Base-by-base conservation (phyloP, 2,329 filamentous ascomycete species). In the Aspergillus cejpii region DNA sequence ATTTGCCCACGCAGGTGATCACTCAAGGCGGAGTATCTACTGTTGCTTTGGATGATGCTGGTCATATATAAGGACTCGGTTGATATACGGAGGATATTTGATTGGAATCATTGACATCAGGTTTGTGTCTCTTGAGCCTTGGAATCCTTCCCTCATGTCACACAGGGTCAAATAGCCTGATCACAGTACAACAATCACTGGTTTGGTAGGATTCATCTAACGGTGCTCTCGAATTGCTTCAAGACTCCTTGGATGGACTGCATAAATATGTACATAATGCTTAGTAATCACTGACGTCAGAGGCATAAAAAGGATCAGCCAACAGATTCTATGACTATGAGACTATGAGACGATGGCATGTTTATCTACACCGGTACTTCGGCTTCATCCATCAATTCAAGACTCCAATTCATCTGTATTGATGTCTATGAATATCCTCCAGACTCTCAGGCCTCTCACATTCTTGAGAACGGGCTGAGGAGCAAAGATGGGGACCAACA, bases 401-500 rank as follows among this genome's bases (percentile, higher is more conserved):
- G 6, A 12, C 5, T 15, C 7, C 5, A 15, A 31, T 31, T n/a
- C 1, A 8, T 8, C 14, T 3, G 14, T 8, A 15, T 4, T 31
- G 6, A 14, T 15, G n/a, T 31, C n/a, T n/a, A 31, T 31, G 28
- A 31, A 31, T 15, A 8, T 8, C 14, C n/a, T 15, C 28, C 28
- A 8, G 5, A 31, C n/a, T 6, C 28, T n/a, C 14, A 15, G 28
- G 14, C 6, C 17, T 8, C 28, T 15, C 28, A 15, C 14, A 8
- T 31, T 14, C n/a, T 15, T 14, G n/a, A 31, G 28, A 2, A 12
- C 15, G 31, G 15, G 17, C 14, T 12, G 6, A n/a, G n/a, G n/a
- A 24, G 23, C 23, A 24, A 41, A 21, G 20, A 38, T 57, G 48
- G 49, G 42, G n/a, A 27, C 38, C 37, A 34, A 40, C 20, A 36